These are phyloP conservation scores for Talaromyces sp. DNA, from an alignment of 2,329 filamentous ascomycete species.

Conservation along the genomic window DNA sequence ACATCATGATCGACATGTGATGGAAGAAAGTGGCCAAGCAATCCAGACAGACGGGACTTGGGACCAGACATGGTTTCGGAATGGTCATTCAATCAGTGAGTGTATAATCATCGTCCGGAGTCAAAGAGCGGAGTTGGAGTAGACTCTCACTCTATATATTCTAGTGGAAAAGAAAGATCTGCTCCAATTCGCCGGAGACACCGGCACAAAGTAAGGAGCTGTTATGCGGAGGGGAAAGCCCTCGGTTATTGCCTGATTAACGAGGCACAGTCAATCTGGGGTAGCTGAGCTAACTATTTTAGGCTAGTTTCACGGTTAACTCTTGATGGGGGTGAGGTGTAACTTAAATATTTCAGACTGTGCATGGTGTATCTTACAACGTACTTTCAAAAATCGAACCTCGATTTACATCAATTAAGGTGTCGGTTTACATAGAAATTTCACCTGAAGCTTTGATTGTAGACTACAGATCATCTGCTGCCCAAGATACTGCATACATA, in stretches of 20 bases:
- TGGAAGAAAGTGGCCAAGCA: constrained; percentile 28
- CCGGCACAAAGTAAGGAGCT: neutral
- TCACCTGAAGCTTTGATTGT: too few relatives aligned
- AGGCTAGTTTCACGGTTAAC: too few relatives aligned
- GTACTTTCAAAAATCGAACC: too few relatives aligned
- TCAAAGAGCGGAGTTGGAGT: neutral
- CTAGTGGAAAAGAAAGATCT: too few relatives aligned
- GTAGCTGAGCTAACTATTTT: neutral
- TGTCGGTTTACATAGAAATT: too few relatives aligned
- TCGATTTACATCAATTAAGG: too few relatives aligned
- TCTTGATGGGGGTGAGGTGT: too few relatives aligned
- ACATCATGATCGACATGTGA: constrained; percentile 8
- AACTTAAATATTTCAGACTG: too few relatives aligned
- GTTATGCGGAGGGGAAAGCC: neutral
- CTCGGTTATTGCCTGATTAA: neutral
- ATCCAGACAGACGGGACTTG: constrained; percentile 28
- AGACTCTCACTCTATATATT: neutral
- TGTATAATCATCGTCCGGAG: neutral
- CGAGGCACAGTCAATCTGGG: neutral
- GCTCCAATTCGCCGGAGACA: neutral
- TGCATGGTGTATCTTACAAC: too few relatives aligned
- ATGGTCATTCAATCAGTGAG: neutral
- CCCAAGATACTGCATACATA: too few relatives aligned
- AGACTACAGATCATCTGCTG: too few relatives aligned
- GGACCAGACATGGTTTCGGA: constrained; percentile 23